Conservation (phyloP, 306 rosid genomes). For the Quillaja saponaria region DNA sequence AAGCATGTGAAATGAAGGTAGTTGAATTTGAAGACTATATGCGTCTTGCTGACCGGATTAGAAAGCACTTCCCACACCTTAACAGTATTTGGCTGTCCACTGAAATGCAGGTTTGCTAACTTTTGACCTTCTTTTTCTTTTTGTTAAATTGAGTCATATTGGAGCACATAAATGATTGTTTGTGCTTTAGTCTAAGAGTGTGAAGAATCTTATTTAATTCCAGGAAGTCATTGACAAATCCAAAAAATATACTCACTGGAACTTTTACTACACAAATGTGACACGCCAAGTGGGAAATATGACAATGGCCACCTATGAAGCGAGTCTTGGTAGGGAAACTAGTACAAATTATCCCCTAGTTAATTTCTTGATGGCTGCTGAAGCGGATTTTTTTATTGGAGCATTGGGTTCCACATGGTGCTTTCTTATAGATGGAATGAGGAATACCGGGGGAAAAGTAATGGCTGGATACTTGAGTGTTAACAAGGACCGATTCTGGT, state of each 20-base stretch:
- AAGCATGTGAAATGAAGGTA: slow-evolving; percentile 87
- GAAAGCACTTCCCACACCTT: slow-evolving; percentile 71
- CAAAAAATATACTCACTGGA: slow-evolving; percentile 52
- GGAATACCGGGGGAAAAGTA: slow-evolving; percentile 91
- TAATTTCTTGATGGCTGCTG: slow-evolving; percentile 92
- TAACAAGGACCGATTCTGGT: slow-evolving; percentile 93
- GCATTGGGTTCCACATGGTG: slow-evolving; percentile 97
- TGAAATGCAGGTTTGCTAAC: slow-evolving; percentile 68
- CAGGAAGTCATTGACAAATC: slow-evolving; percentile 79
- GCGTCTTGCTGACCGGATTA: slow-evolving; percentile 61
- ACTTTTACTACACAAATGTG: slow-evolving; percentile 65
- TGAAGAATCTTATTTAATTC: slow-evolving; percentile 4
- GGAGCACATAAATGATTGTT: neutral
- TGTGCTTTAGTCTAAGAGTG: neutral
- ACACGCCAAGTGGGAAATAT: slow-evolving; percentile 56
- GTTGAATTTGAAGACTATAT: slow-evolving; percentile 76
- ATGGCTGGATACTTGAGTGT: slow-evolving; percentile 95
- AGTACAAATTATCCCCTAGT: slow-evolving; percentile 87
- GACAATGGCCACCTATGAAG: slow-evolving; percentile 77
- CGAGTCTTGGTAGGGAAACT: slow-evolving; percentile 70
- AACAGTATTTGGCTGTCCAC: slow-evolving; percentile 74
- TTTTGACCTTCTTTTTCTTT: neutral
- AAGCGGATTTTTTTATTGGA: slow-evolving; percentile 83
- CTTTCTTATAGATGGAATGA: slow-evolving; percentile 91
- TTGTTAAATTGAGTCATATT: neutral